Evolutionary conservation across 371 early-diverging fungal species (phyloP), one percentile per base, ranked within the genome.

Genomic region (Rhizopus arrhizus): DNA sequence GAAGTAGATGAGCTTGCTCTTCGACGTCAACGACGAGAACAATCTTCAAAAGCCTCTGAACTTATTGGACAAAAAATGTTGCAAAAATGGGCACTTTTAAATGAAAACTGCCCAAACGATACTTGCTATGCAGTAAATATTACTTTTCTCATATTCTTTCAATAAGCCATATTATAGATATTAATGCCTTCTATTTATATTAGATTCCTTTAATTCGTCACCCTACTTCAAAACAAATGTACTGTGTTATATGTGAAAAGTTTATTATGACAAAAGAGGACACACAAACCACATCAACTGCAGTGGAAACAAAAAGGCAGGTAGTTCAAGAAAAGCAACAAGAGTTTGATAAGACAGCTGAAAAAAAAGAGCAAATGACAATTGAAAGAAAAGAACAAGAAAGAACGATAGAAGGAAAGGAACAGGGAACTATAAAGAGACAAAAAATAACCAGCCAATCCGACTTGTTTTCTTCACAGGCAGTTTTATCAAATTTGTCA

Each of bases 61-160:
- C 59, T 86, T 29, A 83, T 89, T 62, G 89, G 88, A 22, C 85
- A 88, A 74, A 79, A 83, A 51, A 73, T 89, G 75, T 66, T 89
- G 34, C 83, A 84, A 13, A 85, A 86, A 35, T 89, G 90, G 90
- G 73, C 89, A n/a, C 59, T 89, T 51, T 58, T 89, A n/a, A 85
- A 87, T 33, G 88, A 88, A 5, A 78, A 75, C 15, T 89, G 90
- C 57, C 85, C 84, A 2, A 85, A 75, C 32, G 65, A 63, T 3
- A 52, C 68, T 1, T 88, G 90, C 61, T 83, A 79, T 59, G 88
- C 83, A 7, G 89, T 86, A 78, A 70, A 72, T 55, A 36, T 3
- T 29, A 34, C 2, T 45, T 29, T 28, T 35, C 11, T 45, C 46
- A 40, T 52, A 10, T 40, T 12, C 12, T 40, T 40, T 40, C 12